Evolutionary conservation across 1,139 yeast genomes (phyloP).

Genomic region (Blastobotrys apis): DNA sequence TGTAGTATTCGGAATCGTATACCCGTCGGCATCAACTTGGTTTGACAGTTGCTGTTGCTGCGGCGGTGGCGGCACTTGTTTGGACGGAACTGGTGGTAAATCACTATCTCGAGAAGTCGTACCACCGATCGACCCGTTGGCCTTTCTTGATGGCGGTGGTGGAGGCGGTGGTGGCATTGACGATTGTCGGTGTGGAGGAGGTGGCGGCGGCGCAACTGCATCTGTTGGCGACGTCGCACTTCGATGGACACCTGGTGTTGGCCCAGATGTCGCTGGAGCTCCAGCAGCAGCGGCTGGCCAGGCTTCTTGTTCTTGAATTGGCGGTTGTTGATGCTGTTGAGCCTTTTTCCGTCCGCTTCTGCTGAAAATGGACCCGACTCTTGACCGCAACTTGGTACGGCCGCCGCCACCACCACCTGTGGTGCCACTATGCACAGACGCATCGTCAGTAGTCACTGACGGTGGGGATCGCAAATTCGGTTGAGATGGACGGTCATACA

Average conservation of each 20-base stretch:
- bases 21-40: slow-evolving; percentile 9
- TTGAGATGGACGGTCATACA: slow-evolving; percentile 6
- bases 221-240: not conserved
- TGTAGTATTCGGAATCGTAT: slow-evolving; percentile 9
- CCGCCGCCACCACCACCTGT: slow-evolving; percentile 12
- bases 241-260: no score
- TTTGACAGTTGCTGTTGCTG: slow-evolving; percentile 2
- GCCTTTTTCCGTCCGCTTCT: slow-evolving; percentile 46
- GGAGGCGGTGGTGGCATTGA: slow-evolving; percentile 39
- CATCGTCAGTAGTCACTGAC: slow-evolving; percentile 2
- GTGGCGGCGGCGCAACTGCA: slow-evolving; percentile 4
- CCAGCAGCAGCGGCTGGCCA: slow-evolving; percentile 7
- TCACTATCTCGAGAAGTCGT: not conserved
- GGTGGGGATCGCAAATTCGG: slow-evolving; percentile 3
- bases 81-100: slow-evolving; percentile 5
- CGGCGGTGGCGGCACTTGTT: slow-evolving; percentile 4
- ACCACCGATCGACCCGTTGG: slow-evolving; percentile 19
- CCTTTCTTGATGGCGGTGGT: slow-evolving; percentile 73
- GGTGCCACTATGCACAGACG: slow-evolving; percentile 17
- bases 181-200: slow-evolving; percentile 13
- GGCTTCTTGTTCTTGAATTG: slow-evolving; percentile 3
- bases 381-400: slow-evolving; percentile 55
- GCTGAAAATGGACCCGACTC: slow-evolving; percentile 76
- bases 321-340: not conserved
- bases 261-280: not conserved